phyloP scores from a whole-genome alignment of 2,329 filamentous ascomycete genomes.

The Ustulina deusta region DNA sequence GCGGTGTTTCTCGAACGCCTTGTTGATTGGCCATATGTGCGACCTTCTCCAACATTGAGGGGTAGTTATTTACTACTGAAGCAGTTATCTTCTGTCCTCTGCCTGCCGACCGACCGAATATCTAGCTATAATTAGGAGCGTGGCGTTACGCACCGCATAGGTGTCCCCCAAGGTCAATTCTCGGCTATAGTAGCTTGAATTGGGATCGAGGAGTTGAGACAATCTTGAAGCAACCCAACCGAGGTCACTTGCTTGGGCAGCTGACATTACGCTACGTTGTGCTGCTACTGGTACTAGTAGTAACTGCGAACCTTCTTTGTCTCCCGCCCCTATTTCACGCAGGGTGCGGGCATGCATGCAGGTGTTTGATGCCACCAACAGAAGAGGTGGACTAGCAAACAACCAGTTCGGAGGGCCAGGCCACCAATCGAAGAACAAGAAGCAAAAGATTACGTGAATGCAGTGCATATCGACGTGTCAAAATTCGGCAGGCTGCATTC shows the following conservation, averaged over 20 bases:
- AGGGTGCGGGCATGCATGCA: constrained; percentile 24
- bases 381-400: neutral
- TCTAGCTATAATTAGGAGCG: constrained; percentile 14
- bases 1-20: constrained; percentile 4
- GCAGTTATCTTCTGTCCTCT: neutral
- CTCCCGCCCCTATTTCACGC: constrained; percentile 26
- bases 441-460: constrained; percentile 6
- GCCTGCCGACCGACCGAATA: constrained; percentile 6
- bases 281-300: neutral
- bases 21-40: neutral
- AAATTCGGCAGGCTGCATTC: constrained; percentile 22
- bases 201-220: constrained; percentile 20
- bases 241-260: constrained; percentile 9
- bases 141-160: neutral
- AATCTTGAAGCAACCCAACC: constrained; percentile 6
- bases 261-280: constrained; percentile 4
- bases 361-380: constrained; percentile 29
- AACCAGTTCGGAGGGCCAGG: constrained; percentile 5
- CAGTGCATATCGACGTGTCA: constrained; percentile 28
- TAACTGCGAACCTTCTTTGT: constrained; percentile 1
- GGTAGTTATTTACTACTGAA: neutral
- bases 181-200: neutral
- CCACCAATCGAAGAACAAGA: constrained; percentile 8
- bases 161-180: neutral
- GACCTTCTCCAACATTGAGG: constrained; percentile 15